These are phyloP conservation scores for Calonectria ilicicola DNA, from an alignment of 2,329 filamentous ascomycete species.

Conservation along the genomic window DNA sequence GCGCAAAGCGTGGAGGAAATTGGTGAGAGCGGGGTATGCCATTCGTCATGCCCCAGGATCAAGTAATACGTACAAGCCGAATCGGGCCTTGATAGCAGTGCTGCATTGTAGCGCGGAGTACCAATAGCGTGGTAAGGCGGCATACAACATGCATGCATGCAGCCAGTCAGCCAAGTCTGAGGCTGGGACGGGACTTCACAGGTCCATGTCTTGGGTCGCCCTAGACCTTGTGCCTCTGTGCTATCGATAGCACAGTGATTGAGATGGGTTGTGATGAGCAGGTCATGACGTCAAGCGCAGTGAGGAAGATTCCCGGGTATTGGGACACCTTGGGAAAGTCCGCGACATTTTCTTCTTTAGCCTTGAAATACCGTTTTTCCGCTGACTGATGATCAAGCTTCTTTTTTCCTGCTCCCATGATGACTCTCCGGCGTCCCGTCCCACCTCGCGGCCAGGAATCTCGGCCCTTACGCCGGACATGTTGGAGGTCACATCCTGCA, in stretches of 20 bases:
- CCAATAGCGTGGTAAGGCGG: background rate
- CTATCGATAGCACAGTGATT: background rate
- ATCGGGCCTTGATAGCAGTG: background rate
- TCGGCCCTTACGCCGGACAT: too few relatives aligned
- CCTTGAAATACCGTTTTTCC: background rate
- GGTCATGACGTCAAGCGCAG: background rate
- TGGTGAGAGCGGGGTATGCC: background rate
- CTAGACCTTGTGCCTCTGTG: background rate
- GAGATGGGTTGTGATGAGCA: background rate
- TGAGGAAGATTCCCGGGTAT: too few relatives aligned
- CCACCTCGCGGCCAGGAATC: background rate
- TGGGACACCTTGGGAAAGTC: background rate
- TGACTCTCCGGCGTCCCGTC: background rate
- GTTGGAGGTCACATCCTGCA: background rate
- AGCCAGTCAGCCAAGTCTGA: background rate
- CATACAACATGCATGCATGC: background rate
- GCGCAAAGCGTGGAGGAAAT: constrained; percentile 1
- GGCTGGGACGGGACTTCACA: background rate
- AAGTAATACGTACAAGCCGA: background rate
- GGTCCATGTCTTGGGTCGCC: background rate
- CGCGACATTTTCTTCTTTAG: background rate
- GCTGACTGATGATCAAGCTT: constrained; percentile 3
- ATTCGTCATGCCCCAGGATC: constrained; percentile 4
- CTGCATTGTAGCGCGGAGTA: background rate
- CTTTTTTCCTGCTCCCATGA: background rate